Evolutionary conservation across 176 grass and related monocot genomes (phyloP).

Genomic region (Microstegium vimineum): DNA sequence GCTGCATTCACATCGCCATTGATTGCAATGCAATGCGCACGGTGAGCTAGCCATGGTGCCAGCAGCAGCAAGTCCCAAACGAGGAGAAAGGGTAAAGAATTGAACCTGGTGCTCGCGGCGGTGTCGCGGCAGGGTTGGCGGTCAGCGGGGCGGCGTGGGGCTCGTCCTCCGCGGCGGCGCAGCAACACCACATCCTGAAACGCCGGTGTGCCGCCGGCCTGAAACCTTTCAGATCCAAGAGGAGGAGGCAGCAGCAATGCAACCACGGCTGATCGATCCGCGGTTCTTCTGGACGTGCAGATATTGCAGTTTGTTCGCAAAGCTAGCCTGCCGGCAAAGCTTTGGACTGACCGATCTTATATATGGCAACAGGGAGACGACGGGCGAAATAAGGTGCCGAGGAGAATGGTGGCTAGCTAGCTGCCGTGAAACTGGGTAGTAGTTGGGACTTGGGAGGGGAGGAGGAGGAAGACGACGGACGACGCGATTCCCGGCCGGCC

Average conservation of each 20-base stretch:
- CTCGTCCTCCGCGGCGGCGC: constrained; percentile 27
- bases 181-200: constrained; percentile 47
- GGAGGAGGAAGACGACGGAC: background rate
- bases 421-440: background rate
- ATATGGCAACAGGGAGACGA: background rate
- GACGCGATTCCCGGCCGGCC: constrained; percentile 16
- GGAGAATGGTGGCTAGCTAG: background rate
- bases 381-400: background rate
- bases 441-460: background rate
- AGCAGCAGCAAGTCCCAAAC: background rate
- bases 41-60: background rate
- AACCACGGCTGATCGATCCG: background rate
- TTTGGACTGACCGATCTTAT: too few species aligned
- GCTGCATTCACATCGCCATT: background rate
- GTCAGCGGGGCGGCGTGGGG: constrained; percentile 7
- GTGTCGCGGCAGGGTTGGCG: constrained; percentile 15
- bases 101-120: constrained; percentile 34
- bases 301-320: background rate
- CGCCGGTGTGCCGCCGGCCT: background rate
- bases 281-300: background rate
- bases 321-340: background rate
- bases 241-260: background rate
- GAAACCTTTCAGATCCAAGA: background rate
- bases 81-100: background rate
- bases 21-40: background rate